Evolutionary conservation across 495 filamentous ascomycete genomes (phyloP).

Genomic region (Poronia punctata): DNA sequence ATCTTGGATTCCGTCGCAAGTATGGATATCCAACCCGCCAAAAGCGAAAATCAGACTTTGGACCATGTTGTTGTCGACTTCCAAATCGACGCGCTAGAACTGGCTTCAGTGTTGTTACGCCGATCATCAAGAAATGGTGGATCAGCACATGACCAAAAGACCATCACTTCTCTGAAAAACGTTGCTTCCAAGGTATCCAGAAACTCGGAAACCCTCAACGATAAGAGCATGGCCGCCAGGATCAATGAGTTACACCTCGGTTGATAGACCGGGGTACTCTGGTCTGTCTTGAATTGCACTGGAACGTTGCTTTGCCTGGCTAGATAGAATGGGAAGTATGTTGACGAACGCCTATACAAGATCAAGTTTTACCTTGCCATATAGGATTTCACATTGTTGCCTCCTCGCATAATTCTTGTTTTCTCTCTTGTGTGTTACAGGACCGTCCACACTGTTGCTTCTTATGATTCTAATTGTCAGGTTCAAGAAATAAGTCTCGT

Average conservation of each 20-base stretch:
- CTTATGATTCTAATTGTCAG: too few species aligned
- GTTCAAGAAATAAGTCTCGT: too few species aligned
- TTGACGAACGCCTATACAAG: too few species aligned
- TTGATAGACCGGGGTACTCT: neutral
- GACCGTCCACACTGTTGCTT: too few species aligned
- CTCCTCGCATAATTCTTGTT: too few species aligned
- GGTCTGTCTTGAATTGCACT: too few species aligned
- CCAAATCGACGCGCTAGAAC: conserved; percentile 5
- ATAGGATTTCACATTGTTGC: too few species aligned
- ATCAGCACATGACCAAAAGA: neutral
- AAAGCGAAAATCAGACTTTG: neutral
- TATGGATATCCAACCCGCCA: neutral
- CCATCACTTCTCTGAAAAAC: neutral
- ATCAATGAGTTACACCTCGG: conserved; percentile 1
- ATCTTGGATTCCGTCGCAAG: conserved; percentile 1
- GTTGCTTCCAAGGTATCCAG: neutral
- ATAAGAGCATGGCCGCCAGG: neutral
- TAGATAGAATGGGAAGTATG: too few species aligned
- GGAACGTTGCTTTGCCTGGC: too few species aligned
- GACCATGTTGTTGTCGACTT: conserved; percentile 1
- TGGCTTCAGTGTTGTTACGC: neutral
- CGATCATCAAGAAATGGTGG: neutral
- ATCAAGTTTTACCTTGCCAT: too few species aligned
- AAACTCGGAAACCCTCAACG: conserved; percentile 1
- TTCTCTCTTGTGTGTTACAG: too few species aligned